A percentile compares a stretch with the other conserved stretches of the same genome.
Evolutionary conservation across 2,329 filamentous ascomycete genomes (phyloP).

Genomic region (Fusarium sp.): DNA sequence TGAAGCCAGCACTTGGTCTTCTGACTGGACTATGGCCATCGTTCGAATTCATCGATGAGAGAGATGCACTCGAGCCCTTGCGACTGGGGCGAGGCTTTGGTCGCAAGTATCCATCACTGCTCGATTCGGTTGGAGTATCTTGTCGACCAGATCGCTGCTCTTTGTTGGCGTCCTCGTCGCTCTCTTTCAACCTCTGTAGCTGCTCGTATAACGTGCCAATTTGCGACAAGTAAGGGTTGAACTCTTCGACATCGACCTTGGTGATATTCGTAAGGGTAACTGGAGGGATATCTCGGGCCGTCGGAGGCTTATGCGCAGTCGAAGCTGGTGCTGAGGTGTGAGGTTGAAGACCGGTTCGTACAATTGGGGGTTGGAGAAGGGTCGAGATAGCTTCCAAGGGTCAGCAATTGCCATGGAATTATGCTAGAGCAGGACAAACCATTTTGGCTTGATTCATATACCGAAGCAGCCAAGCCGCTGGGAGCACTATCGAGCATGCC

Average conservation of each 20-base stretch:
- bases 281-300: conserved; percentile 90
- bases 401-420: conserved; percentile 29
- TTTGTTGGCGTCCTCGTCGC: conserved; percentile 73
- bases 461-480: conserved; percentile 67
- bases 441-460: conserved; percentile 85
- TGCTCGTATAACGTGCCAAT: conserved; percentile 92
- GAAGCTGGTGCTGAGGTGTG: conserved; percentile 79
- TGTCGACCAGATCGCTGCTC: conserved; percentile 57
- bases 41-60: conserved; percentile 65
- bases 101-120: conserved; percentile 62
- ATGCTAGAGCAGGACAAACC: conserved; percentile 64
- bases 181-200: conserved; percentile 86
- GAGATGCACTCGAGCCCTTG: conserved; percentile 60
- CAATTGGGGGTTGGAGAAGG: conserved; percentile 90
- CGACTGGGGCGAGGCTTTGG: conserved; percentile 52
- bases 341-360: conserved; percentile 87
- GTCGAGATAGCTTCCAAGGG: conserved; percentile 83
- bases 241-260: conserved; percentile 83
- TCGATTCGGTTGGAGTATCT: conserved; percentile 59
- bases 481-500: conserved; percentile 83
- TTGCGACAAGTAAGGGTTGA: conserved; percentile 86
- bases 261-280: conserved; percentile 92
- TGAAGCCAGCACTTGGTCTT: conserved; percentile 63
- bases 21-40: conserved; percentile 62
- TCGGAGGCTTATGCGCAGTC: conserved; percentile 86